A percentile compares a stretch with the other conserved stretches of the same genome.
Conservation (phyloP, 192 early-diverging fungal genomes). For the Backusella mclennaniae region DNA sequence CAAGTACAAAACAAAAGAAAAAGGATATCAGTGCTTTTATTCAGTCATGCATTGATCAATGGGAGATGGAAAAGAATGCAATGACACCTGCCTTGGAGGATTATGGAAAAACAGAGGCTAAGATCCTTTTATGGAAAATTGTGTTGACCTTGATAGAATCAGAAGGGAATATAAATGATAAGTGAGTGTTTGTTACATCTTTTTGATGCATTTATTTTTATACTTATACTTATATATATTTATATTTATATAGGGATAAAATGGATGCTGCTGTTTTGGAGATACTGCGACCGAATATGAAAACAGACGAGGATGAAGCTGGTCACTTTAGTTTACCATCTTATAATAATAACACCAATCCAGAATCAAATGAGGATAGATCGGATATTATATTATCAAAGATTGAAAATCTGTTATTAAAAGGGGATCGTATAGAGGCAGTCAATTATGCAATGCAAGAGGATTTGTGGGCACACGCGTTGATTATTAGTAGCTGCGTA, state of each 20-base stretch:
- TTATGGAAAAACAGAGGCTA: constrained; percentile 9
- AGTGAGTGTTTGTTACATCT: constrained; percentile 37
- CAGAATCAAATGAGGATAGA: constrained; percentile 12
- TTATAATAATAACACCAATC: neutral
- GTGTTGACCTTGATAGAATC: constrained; percentile 61
- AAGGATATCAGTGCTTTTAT: constrained; percentile 47
- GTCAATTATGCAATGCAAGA: constrained; percentile 44
- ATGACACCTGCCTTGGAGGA: neutral
- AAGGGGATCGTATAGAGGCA: constrained; percentile 56
- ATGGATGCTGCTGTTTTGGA: constrained; percentile 49
- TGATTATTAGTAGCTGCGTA: constrained; percentile 86
- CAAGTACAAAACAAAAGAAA: constrained; percentile 43
- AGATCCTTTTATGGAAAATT: constrained; percentile 57
- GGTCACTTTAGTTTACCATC: constrained; percentile 38
- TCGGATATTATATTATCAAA: constrained; percentile 44
- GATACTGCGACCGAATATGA: constrained; percentile 32
- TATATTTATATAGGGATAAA: constrained; percentile 24
- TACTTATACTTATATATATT: neutral
- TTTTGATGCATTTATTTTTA: neutral
- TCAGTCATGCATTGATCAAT: constrained; percentile 30
- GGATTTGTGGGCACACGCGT: constrained; percentile 84
- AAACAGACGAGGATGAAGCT: constrained; percentile 24
- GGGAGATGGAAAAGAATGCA: constrained; percentile 5
- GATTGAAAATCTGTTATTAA: constrained; percentile 60
- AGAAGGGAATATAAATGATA: constrained; percentile 58